Conservation (phyloP, 2,329 filamentous ascomycete genomes). For the Lithohypha guttulata region DNA sequence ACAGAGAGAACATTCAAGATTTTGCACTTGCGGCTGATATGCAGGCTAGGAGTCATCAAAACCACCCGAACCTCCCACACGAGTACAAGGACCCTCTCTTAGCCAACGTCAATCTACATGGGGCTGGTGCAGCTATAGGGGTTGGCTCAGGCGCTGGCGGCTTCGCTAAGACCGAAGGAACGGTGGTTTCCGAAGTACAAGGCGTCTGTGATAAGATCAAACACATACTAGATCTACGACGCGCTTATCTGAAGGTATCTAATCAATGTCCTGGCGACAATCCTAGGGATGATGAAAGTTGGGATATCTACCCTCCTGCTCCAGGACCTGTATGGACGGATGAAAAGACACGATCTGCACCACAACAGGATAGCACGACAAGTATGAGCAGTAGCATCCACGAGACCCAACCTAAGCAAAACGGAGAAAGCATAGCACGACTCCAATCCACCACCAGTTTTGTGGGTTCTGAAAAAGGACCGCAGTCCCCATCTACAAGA, state of each 20-base stretch:
- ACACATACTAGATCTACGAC: conserved; percentile 72
- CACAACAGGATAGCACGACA: conserved; percentile 15
- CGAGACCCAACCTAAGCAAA: conserved; percentile 15
- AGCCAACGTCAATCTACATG: conserved; percentile 45
- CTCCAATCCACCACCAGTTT: conserved; percentile 24
- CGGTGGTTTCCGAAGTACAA: conserved; percentile 72
- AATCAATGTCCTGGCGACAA: conserved; percentile 74
- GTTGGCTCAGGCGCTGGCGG: conserved; percentile 52
- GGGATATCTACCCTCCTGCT: conserved; percentile 83
- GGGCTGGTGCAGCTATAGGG: conserved; percentile 48
- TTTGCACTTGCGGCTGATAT: conserved; percentile 37
- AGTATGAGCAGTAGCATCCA: conserved; percentile 24
- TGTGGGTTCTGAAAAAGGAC: conserved; percentile 21
- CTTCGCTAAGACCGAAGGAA: conserved; percentile 61
- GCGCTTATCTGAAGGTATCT: conserved; percentile 80
- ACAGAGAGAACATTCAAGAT: conserved; percentile 18
- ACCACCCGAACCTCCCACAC: conserved; percentile 43
- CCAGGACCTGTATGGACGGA: conserved; percentile 83
- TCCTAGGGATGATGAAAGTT: conserved; percentile 70
- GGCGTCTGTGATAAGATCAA: conserved; percentile 86
- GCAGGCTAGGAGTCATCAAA: conserved; percentile 38
- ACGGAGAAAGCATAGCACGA: conserved; percentile 8
- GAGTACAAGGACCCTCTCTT: conserved; percentile 45
- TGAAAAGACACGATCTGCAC: conserved; percentile 34
- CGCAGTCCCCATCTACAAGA: conserved; percentile 35